phyloP scores from a whole-genome alignment of 257 asterid genomes.

The Nemophila menziesii region DNA sequence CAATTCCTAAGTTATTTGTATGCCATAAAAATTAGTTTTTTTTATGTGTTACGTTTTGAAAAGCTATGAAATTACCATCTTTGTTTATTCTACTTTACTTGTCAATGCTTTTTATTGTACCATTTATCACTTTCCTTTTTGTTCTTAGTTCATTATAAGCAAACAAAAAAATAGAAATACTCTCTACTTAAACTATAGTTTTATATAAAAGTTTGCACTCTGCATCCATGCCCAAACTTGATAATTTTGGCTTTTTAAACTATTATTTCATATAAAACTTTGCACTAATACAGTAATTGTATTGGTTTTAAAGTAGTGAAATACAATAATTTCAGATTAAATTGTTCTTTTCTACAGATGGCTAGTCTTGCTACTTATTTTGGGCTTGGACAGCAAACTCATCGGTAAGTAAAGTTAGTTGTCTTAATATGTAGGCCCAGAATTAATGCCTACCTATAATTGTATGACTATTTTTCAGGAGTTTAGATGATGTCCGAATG shows the following conservation, averaged over 20 bases:
- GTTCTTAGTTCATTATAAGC: too few relatives aligned
- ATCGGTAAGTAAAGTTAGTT: slow-evolving; percentile 39
- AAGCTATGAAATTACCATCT: background rate
- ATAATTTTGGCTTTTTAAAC: too few relatives aligned
- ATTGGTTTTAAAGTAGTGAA: background rate
- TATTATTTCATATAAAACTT: too few relatives aligned
- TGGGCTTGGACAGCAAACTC: slow-evolving; percentile 92
- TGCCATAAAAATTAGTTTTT: too few relatives aligned
- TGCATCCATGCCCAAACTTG: too few relatives aligned
- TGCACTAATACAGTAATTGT: background rate
- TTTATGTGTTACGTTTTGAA: too few relatives aligned
- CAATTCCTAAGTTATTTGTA: background rate
- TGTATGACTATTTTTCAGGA: slow-evolving; percentile 38
- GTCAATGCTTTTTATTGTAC: too few relatives aligned
- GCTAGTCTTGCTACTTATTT: slow-evolving; percentile 87
- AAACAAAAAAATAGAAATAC: too few relatives aligned
- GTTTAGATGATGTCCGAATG: slow-evolving; percentile 97
- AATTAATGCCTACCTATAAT: slow-evolving; percentile 10
- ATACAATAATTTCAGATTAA: slow-evolving; percentile 9
- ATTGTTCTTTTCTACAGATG: slow-evolving; percentile 43
- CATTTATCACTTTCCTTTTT: too few relatives aligned
- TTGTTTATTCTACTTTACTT: background rate
- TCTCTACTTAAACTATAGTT: too few relatives aligned
- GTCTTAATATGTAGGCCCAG: too few relatives aligned
- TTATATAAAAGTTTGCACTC: too few relatives aligned